Percentiles rank a stretch among this genome's conserved stretches.
phyloP scores from a whole-genome alignment of 1,284 basidiomycete species.

The Moesziomyces globuligerus region DNA sequence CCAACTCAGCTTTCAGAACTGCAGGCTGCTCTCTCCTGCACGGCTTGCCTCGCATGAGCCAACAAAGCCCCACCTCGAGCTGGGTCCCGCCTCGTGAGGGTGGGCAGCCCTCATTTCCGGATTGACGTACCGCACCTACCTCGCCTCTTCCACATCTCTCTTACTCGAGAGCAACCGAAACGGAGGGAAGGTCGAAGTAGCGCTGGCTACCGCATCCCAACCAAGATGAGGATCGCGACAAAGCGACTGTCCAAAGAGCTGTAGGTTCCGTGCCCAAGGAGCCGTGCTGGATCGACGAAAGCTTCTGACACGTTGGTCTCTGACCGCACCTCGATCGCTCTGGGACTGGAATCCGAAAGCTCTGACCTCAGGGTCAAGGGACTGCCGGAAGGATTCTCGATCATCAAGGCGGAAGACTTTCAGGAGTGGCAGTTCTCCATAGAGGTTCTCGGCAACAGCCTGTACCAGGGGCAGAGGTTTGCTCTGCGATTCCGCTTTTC shows the following conservation, averaged over 20 bases:
- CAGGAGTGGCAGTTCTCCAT: slow-evolving; percentile 56
- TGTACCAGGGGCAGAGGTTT: slow-evolving; percentile 58
- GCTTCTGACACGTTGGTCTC: neutral
- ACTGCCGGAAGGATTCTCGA: slow-evolving; percentile 41
- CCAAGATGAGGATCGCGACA: slow-evolving; percentile 48
- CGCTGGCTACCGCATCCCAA: neutral
- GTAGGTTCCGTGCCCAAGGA: slow-evolving; percentile 11
- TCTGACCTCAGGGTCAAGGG: slow-evolving; percentile 50
- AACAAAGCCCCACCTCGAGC: slow-evolving; percentile 4
- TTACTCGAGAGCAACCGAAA: neutral
- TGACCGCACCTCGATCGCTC: no score
- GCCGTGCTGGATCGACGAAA: neutral
- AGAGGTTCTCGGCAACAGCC: slow-evolving; percentile 51
- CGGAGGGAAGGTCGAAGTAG: neutral
- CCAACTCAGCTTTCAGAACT: slow-evolving; percentile 24
- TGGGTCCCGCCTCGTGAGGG: no score
- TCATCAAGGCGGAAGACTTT: slow-evolving; percentile 56
- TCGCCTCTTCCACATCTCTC: neutral
- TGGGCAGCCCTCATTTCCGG: slow-evolving; percentile 3
- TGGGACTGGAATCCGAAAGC: slow-evolving; percentile 4
- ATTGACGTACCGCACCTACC: neutral
- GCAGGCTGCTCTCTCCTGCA: slow-evolving; percentile 5
- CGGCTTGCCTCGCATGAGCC: neutral
- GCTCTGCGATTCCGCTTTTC: slow-evolving; percentile 62
- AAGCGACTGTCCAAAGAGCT: slow-evolving; percentile 53